Base-by-base conservation (phyloP, 1,284 basidiomycete genomes). In the Apiotrichum mycotoxinovorans region DNA sequence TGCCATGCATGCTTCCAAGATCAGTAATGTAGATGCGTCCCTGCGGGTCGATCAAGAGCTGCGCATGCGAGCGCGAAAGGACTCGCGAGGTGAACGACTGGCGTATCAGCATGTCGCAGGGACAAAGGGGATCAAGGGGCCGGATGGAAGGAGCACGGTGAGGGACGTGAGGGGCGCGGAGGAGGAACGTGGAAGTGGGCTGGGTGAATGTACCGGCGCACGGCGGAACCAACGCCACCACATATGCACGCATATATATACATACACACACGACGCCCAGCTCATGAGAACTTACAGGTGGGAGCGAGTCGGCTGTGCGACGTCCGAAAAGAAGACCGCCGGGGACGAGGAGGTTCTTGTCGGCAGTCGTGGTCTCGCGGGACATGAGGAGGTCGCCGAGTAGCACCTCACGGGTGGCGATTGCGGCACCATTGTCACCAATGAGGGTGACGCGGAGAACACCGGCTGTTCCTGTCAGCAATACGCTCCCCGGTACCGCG, bases 51-150 rank as follows among this genome's bases (percentile, higher is more conserved):
- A 72, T 45, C 41, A 56, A 49, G 23, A 72, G 27, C 40, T 66
- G 63, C 22, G 63, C 57, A 52, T 74, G 72, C 17, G 37, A 27
- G 43, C 71, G 68, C 4, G 71, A 73, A 23, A 71, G 51, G 20
- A 69, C 63, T 7, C 68, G 62, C 4, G 62, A 66, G 15, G 54
- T 41, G 60, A 67, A 61, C 22, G 47, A 53, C 67, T 69, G 45
- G 20, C 8, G 22, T 14, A 49, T 56, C 17, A 52, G 44, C 23
- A 33, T n/a, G 14, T 45, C 7, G 5, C 30, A 15, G 20, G 45
- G 20, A 43, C 22, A 8, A 18, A 17, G 8, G 3, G 23, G 25
- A 11, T 48, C 9, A 17, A 23, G 46, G 33, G 11, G n/a, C n/a
- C n/a, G n/a, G n/a, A n/a, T n/a, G n/a, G 12, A 30, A 12, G 7